phyloP scores from a whole-genome alignment of 306 rosid genomes.

The Astragalus membranaceus region DNA sequence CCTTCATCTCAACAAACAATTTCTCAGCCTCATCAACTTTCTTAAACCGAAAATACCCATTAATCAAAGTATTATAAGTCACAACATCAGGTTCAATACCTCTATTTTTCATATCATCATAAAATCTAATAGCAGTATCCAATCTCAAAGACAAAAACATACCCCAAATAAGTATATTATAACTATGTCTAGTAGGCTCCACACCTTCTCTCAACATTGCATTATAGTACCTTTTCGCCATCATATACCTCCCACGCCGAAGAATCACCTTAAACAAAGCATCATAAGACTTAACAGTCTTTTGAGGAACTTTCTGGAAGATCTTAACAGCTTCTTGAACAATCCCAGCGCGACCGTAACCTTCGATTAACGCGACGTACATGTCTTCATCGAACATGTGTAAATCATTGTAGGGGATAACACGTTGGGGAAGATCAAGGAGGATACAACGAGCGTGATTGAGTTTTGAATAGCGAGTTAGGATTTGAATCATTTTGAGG shows the following conservation, averaged over 20 bases:
- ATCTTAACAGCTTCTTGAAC: conserved; percentile 77
- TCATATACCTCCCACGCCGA: conserved; percentile 69
- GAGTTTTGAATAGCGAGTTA: conserved; percentile 60
- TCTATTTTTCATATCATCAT: conserved; percentile 63
- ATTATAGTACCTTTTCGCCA: conserved; percentile 83
- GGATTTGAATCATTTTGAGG: conserved; percentile 66
- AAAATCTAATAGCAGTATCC: conserved; percentile 66
- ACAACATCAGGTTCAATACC: conserved; percentile 57
- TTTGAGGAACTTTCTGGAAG: conserved; percentile 59
- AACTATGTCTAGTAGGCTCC: conserved; percentile 65
- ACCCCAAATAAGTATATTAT: conserved; percentile 78
- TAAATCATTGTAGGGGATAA: no score
- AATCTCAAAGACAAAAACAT: conserved; percentile 64
- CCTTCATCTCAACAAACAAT: conserved; percentile 75
- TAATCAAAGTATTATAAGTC: conserved; percentile 70
- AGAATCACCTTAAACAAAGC: conserved; percentile 66
- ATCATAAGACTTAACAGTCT: conserved; percentile 60
- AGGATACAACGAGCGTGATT: conserved; percentile 81
- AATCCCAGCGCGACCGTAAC: conserved; percentile 74
- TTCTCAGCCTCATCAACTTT: conserved; percentile 70
- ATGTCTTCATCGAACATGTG: conserved; percentile 70
- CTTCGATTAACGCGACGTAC: conserved; percentile 52
- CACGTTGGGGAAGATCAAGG: conserved; percentile 51
- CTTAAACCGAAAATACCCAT: conserved; percentile 69
- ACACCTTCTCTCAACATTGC: conserved; percentile 68